Conservation (phyloP, 176 grass and related monocot species). For the Echinochloa phyllopogon region DNA sequence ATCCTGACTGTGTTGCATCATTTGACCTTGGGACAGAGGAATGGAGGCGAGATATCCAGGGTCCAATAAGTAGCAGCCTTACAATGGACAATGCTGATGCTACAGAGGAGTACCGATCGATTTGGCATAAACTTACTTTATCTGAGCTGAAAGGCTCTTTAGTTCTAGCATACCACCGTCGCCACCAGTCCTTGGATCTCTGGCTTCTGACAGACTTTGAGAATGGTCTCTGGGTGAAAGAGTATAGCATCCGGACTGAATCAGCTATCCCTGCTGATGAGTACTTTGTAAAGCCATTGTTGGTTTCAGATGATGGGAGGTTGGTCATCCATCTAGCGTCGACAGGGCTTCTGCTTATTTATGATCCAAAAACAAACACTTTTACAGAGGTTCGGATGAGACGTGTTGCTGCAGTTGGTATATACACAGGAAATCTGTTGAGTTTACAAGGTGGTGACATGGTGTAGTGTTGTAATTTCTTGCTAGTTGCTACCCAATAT, state of each 20-base stretch:
- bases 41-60: background rate
- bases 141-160: background rate
- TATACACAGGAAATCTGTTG: conserved; percentile 9
- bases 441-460: background rate
- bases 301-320: background rate
- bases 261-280: background rate
- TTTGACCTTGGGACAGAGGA: conserved; percentile 1
- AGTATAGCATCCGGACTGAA: background rate
- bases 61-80: background rate
- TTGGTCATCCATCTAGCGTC: background rate
- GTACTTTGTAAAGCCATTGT: background rate
- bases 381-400: background rate
- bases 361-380: background rate
- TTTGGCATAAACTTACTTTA: background rate
- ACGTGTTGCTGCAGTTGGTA: background rate
- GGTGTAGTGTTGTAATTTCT: background rate
- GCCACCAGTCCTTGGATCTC: background rate
- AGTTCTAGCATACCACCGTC: background rate
- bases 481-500: background rate
- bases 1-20: background rate
- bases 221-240: background rate
- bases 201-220: background rate
- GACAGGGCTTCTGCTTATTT: background rate
- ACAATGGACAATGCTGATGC: background rate
- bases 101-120: background rate